phyloP scores from a whole-genome alignment of 2,329 filamentous ascomycete species.

The Nannizziopsis barbatae region DNA sequence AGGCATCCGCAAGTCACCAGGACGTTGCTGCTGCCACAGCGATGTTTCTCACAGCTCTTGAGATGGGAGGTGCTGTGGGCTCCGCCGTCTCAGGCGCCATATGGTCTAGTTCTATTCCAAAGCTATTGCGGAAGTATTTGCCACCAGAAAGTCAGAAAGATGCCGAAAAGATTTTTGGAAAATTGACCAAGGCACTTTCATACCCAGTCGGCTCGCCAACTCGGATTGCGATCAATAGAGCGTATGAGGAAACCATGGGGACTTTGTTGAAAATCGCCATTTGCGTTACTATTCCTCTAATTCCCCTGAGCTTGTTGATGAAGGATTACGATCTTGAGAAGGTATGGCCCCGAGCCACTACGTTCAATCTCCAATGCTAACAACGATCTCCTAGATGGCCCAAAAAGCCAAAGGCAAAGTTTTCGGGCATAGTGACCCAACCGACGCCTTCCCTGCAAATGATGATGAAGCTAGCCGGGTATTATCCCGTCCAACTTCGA shows the following conservation, averaged over 20 bases:
- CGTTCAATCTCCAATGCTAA: constrained; percentile 6
- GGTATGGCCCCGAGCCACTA: constrained; percentile 20
- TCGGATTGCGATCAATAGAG: constrained; percentile 49
- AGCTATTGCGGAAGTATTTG: constrained; percentile 41
- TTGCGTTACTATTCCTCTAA: constrained; percentile 44
- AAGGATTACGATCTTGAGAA: constrained; percentile 48
- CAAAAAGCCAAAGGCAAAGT: constrained; percentile 14
- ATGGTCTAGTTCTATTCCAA: constrained; percentile 51
- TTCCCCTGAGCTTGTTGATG: constrained; percentile 47
- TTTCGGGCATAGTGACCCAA: constrained; percentile 9
- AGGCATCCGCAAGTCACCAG: constrained; percentile 50
- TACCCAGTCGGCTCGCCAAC: constrained; percentile 48
- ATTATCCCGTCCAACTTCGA: not conserved
- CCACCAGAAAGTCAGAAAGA: constrained; percentile 37
- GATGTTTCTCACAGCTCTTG: constrained; percentile 49
- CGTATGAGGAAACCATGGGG: constrained; percentile 56
- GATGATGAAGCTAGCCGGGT: not conserved
- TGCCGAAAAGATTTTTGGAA: constrained; percentile 40
- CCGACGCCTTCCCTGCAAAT: constrained; percentile 5
- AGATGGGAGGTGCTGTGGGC: constrained; percentile 50
- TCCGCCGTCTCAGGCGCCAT: constrained; percentile 52
- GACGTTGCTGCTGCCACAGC: constrained; percentile 52
- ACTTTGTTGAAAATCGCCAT: constrained; percentile 46
- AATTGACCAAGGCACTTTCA: constrained; percentile 44
- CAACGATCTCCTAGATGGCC: constrained; percentile 11